phyloP scores from a whole-genome alignment of 169 alveolate species.

The Cryptosporidium ubiquitum region DNA sequence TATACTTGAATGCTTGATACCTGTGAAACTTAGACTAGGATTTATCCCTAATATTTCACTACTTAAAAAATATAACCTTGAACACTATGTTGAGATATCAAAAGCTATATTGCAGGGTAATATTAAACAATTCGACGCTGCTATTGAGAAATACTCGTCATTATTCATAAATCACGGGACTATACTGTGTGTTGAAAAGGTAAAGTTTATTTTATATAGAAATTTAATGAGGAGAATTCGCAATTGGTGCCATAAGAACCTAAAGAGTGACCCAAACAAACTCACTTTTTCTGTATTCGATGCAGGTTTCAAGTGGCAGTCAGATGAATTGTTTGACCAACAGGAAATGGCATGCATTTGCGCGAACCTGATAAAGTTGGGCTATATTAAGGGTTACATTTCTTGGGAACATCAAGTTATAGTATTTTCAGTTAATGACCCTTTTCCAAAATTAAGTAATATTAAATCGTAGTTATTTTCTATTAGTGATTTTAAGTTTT shows the following conservation, averaged over 20 bases:
- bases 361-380: conserved; percentile 84
- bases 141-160: conserved; percentile 77
- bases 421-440: conserved; percentile 84
- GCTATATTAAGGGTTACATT: conserved; percentile 86
- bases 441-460: conserved; percentile 79
- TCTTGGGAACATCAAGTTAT: conserved; percentile 87
- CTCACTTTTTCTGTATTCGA: conserved; percentile 58
- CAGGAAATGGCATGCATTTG: conserved; percentile 86
- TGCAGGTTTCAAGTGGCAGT: conserved; percentile 73
- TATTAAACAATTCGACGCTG: conserved; percentile 76
- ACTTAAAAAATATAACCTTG: conserved; percentile 79
- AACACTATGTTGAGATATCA: conserved; percentile 82
- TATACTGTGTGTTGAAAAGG: conserved; percentile 84
- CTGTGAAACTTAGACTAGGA: conserved; percentile 86
- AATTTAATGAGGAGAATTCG: conserved; percentile 82
- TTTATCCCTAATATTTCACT: conserved; percentile 80
- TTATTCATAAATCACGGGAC: conserved; percentile 84
- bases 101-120: conserved; percentile 82
- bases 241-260: conserved; percentile 33
- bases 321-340: conserved; percentile 73
- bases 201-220: conserved; percentile 84
- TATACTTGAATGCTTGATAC: conserved; percentile 84
- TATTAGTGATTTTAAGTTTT: neutral
- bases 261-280: conserved; percentile 53
- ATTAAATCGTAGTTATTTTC: conserved; percentile 3